A percentile compares a stretch with the other conserved stretches of the same genome.
Conservation (phyloP, 176 grass and related monocot genomes). For the Oryza meridionalis region DNA sequence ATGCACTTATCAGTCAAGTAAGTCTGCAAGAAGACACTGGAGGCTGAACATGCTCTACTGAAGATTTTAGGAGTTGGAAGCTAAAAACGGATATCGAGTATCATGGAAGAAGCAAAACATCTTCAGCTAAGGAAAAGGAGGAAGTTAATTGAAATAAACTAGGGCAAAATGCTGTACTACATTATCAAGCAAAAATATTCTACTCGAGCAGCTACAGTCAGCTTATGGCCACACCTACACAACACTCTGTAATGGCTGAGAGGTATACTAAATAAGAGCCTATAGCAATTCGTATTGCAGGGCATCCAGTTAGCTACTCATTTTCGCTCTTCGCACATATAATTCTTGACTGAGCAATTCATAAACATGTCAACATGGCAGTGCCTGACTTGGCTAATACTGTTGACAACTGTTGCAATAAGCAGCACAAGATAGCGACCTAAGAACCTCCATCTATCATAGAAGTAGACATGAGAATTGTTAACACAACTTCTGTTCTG, state of each 20-base stretch:
- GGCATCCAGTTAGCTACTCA: neutral
- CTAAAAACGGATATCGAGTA: neutral
- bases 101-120: neutral
- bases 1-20: neutral
- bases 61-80: neutral
- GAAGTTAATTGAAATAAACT: neutral
- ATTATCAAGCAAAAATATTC: neutral
- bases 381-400: too few species aligned
- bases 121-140: neutral
- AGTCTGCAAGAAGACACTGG: neutral
- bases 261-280: neutral
- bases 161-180: neutral
- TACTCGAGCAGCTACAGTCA: too few species aligned
- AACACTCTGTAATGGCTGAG: neutral
- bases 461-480: too few species aligned
- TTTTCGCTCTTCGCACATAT: too few species aligned
- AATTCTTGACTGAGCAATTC: too few species aligned
- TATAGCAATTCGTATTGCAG: neutral
- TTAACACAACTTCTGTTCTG: too few species aligned
- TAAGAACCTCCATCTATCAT: too few species aligned
- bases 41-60: neutral
- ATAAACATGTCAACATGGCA: too few species aligned
- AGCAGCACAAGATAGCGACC: too few species aligned
- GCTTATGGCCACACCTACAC: too few species aligned
- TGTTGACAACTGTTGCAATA: too few species aligned